Percentiles rank a stretch among this genome's conserved stretches.
phyloP scores from a whole-genome alignment of 331 rosid species.

The Dryas integrifolia region DNA sequence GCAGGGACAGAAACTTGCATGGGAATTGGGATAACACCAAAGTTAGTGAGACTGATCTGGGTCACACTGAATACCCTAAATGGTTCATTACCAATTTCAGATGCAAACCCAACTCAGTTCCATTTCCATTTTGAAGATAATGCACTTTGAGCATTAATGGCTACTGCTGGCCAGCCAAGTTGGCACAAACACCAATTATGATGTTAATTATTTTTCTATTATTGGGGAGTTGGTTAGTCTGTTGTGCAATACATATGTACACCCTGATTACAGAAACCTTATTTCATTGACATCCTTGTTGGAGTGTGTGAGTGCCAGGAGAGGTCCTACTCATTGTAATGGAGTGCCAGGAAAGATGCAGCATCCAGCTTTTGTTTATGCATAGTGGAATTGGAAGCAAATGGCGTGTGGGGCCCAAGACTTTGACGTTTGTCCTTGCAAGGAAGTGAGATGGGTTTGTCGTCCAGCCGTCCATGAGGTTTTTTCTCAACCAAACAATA shows the following conservation, averaged over 20 bases:
- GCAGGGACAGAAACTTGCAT: too few species aligned
- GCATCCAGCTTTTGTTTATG: conserved; percentile 1
- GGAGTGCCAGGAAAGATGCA: conserved; percentile 2
- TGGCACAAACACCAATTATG: neutral
- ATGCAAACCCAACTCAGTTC: neutral
- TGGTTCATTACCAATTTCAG: neutral
- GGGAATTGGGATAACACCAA: too few species aligned
- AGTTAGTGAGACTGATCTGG: too few species aligned
- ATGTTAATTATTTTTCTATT: neutral
- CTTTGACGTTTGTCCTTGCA: conserved; percentile 17
- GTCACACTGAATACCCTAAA: neutral
- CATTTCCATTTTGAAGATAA: neutral
- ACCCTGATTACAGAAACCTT: neutral
- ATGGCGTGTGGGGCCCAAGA: conserved; percentile 22
- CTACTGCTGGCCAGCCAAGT: neutral
- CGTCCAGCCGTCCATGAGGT: conserved; percentile 16
- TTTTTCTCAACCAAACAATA: conserved; percentile 9
- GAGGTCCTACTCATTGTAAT: neutral
- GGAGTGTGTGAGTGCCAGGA: conserved; percentile 17
- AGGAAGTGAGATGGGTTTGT: neutral
- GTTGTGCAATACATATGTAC: neutral
- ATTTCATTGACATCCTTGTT: neutral
- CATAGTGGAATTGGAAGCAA: neutral
- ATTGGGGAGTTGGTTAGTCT: conserved; percentile 1
- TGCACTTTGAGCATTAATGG: neutral